phyloP scores from a whole-genome alignment of 306 rosid genomes.

The Castanopsis chinensis region DNA sequence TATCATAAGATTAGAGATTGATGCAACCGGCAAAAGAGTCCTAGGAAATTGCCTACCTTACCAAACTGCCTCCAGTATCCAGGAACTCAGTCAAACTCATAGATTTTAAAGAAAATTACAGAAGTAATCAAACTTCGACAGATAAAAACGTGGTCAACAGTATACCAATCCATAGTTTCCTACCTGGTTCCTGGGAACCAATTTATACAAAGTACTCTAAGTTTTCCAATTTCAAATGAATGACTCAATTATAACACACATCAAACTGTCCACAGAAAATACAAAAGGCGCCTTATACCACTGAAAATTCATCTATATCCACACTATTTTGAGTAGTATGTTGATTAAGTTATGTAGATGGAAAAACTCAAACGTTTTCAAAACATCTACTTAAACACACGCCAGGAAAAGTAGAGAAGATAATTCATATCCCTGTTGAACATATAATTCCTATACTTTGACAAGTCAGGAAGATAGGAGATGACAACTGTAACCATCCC shows the following conservation, averaged over 20 bases:
- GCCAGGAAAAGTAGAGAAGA: no score
- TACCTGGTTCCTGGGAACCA: not conserved
- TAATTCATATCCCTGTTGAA: not conserved
- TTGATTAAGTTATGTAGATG: not conserved
- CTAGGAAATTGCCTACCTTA: no score
- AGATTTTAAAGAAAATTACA: not conserved
- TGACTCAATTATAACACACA: not conserved
- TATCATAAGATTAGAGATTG: no score
- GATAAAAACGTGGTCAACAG: not conserved
- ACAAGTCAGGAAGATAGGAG: not conserved
- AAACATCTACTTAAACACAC: not conserved
- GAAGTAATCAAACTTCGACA: not conserved
- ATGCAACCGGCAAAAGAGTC: no score
- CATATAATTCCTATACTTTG: not conserved
- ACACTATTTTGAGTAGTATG: not conserved
- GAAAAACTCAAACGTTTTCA: not conserved
- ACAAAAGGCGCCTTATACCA: not conserved
- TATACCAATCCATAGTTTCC: not conserved
- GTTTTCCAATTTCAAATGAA: not conserved
- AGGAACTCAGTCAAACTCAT: no score
- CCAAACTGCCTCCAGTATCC: no score
- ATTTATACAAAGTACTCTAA: not conserved
- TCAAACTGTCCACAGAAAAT: not conserved
- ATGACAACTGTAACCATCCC: not conserved
- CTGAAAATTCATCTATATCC: not conserved